Conservation (phyloP, 768 basidiomycete genomes). For the Mycena latifolia region DNA sequence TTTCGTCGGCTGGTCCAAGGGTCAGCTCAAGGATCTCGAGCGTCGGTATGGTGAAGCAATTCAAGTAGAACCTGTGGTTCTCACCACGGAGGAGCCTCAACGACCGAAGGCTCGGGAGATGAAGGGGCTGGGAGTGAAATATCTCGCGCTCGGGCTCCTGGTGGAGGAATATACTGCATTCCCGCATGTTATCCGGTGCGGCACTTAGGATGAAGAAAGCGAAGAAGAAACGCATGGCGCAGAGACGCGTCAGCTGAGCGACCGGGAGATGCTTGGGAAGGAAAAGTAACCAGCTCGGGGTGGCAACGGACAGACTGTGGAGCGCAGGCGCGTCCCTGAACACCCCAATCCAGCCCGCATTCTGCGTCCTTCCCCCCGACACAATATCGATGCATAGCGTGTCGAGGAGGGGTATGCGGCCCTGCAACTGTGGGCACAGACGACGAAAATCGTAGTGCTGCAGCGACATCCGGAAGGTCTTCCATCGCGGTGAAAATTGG, state of each 20-base stretch:
- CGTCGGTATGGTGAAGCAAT: not conserved
- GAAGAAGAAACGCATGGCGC: not conserved
- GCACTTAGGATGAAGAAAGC: not conserved
- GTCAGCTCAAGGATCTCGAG: not conserved
- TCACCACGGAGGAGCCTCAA: not conserved
- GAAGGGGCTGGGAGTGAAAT: not conserved
- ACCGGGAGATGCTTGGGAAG: not conserved
- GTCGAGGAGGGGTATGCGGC: not conserved
- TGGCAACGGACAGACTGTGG: not conserved
- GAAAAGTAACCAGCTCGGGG: not conserved
- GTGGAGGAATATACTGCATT: not conserved
- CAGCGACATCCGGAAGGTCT: not conserved
- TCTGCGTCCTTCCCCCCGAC: not conserved
- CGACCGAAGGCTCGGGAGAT: not conserved
- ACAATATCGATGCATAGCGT: not conserved
- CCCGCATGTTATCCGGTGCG: not conserved
- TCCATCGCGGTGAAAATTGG: not conserved
- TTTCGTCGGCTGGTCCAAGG: not conserved
- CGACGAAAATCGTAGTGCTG: not conserved
- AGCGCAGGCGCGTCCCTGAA: not conserved
- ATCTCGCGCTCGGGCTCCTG: not conserved
- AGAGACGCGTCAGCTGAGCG: not conserved
- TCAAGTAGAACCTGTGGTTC: not conserved
- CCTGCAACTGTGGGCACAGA: not conserved
- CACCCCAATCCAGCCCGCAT: too few species aligned